These are phyloP conservation scores for Plantago elongata DNA, from an alignment of 257 asterid species.

Conservation along the genomic window DNA sequence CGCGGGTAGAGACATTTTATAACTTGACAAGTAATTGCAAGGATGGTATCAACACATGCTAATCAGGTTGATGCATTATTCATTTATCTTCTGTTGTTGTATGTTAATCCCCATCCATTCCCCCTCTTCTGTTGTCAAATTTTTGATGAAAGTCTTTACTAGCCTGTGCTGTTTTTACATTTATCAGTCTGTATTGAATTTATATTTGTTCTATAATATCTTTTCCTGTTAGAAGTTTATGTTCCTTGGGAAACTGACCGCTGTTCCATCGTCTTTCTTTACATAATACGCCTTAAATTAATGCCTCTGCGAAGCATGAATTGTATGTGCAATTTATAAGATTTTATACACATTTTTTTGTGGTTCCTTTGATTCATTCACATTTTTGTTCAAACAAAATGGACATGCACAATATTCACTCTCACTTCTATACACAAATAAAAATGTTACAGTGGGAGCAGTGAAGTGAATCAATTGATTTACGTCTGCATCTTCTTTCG, in stretches of 20 bases:
- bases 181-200: constrained; percentile 20
- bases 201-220: background rate
- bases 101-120: constrained; percentile 1
- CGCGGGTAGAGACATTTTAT: constrained; percentile 79
- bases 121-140: background rate
- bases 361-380: background rate
- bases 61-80: constrained; percentile 20
- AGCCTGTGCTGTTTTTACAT: constrained; percentile 15
- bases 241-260: background rate
- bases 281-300: background rate
- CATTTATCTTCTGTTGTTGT: background rate
- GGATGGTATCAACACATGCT: constrained; percentile 86
- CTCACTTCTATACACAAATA: background rate
- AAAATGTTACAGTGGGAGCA: background rate
- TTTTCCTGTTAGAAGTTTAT: background rate
- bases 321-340: background rate
- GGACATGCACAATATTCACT: background rate
- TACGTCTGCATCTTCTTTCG: constrained; percentile 6
- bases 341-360: background rate
- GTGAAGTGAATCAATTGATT: background rate
- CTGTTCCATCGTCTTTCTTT: background rate
- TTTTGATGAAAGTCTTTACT: background rate
- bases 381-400: background rate
- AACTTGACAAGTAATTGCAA: constrained; percentile 88
- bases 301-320: background rate